Percentiles rank a stretch among this genome's conserved stretches.
These are phyloP conservation scores for Asterionellopsis glacialis DNA, from an alignment of 108 stramenopile species.

Conservation along the genomic window DNA sequence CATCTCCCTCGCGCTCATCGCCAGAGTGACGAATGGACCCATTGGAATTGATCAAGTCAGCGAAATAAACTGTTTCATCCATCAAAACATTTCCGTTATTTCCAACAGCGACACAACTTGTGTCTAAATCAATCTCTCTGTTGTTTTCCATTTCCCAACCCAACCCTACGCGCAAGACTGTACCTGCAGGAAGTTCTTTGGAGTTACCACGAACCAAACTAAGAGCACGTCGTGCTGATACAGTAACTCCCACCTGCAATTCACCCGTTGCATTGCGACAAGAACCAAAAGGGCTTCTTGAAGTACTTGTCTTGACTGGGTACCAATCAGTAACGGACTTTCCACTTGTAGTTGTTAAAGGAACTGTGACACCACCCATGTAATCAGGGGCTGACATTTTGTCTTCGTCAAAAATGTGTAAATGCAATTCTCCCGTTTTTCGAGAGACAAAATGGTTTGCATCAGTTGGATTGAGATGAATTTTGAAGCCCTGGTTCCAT, in stretches of 20 bases:
- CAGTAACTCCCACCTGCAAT: conserved; percentile 13
- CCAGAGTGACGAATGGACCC: conserved; percentile 34
- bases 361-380: conserved; percentile 27
- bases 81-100: conserved; percentile 26
- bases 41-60: conserved; percentile 44
- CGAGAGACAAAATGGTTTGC: conserved; percentile 6
- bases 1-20: conserved; percentile 29
- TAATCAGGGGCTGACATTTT: conserved; percentile 15
- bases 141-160: conserved; percentile 30
- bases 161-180: conserved; percentile 28
- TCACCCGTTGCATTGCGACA: conserved; percentile 12
- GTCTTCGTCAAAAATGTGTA: conserved; percentile 30
- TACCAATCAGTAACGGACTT: conserved; percentile 9
- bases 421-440: conserved; percentile 3
- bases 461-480: not conserved
- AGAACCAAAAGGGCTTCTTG: no score
- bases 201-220: conserved; percentile 18
- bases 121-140: conserved; percentile 34
- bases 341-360: conserved; percentile 17
- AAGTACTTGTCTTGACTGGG: not conserved
- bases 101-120: conserved; percentile 35
- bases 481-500: conserved; percentile 26
- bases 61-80: conserved; percentile 43
- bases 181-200: conserved; percentile 8
- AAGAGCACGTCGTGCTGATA: conserved; percentile 16